Evolutionary conservation across 148 eudicot species (phyloP).

Genomic region (Camellia sinensis): DNA sequence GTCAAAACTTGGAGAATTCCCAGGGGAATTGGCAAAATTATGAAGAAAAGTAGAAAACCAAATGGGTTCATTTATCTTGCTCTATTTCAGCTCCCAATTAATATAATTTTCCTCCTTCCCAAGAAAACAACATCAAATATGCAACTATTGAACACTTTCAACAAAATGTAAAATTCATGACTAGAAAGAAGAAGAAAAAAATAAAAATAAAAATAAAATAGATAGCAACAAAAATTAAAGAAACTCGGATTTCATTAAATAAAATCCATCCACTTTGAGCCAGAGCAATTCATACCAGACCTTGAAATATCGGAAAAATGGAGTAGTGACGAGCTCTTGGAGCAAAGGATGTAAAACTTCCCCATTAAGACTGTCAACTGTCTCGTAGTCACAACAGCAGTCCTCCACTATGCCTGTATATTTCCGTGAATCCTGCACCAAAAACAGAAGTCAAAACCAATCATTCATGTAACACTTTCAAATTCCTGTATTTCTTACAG

Average conservation of each 20-base stretch:
- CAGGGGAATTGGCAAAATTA: background rate
- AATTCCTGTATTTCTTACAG: no score
- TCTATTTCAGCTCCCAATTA: background rate
- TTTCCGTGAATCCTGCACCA: slow-evolving; percentile 62
- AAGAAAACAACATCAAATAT: background rate
- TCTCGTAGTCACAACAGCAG: slow-evolving; percentile 95
- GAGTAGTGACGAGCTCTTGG: slow-evolving; percentile 84
- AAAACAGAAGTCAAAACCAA: slow-evolving; percentile 8
- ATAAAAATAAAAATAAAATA: background rate
- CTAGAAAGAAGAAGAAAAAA: background rate
- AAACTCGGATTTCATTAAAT: no score
- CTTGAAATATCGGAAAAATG: slow-evolving; percentile 96
- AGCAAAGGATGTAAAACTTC: slow-evolving; percentile 86
- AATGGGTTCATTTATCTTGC: slow-evolving; percentile 1
- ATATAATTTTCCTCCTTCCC: background rate
- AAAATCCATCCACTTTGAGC: background rate
- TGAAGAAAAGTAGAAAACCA: background rate
- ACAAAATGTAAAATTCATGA: background rate
- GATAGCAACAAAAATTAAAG: background rate
- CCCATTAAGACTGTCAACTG: slow-evolving; percentile 66
- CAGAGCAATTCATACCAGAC: slow-evolving; percentile 30
- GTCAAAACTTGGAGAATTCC: background rate
- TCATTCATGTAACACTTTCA: background rate
- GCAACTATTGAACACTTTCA: background rate
- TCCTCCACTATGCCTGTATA: slow-evolving; percentile 91